These are phyloP conservation scores for Teratosphaeria destructans DNA, from an alignment of 2,329 filamentous ascomycete genomes.

Conservation along the genomic window DNA sequence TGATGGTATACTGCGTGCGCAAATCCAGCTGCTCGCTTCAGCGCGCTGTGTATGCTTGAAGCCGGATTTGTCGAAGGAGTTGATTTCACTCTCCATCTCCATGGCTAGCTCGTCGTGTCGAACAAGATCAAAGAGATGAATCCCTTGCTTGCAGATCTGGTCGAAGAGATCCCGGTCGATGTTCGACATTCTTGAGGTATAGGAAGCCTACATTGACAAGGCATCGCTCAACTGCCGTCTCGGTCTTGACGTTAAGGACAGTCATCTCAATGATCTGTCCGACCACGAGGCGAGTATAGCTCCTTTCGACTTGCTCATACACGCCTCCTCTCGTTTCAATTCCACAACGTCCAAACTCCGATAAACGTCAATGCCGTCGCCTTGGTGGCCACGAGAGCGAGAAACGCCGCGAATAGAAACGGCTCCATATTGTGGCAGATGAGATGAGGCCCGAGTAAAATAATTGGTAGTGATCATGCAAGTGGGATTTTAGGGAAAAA, in stretches of 20 bases:
- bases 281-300: neutral
- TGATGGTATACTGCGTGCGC: slow-evolving; percentile 64
- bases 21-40: slow-evolving; percentile 82
- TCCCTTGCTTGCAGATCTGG: slow-evolving; percentile 57
- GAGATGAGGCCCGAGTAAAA: neutral
- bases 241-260: slow-evolving; percentile 57
- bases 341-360: neutral
- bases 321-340: neutral
- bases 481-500: neutral
- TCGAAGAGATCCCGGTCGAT: slow-evolving; percentile 56
- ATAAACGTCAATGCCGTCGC: slow-evolving; percentile 7
- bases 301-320: neutral
- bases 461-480: neutral
- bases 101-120: slow-evolving; percentile 59
- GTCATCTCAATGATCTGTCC: slow-evolving; percentile 44
- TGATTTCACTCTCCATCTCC: slow-evolving; percentile 38
- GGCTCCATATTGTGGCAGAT: slow-evolving; percentile 8
- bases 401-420: slow-evolving; percentile 6
- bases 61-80: slow-evolving; percentile 38
- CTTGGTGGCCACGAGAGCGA: slow-evolving; percentile 12
- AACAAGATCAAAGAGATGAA: slow-evolving; percentile 67
- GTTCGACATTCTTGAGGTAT: slow-evolving; percentile 69
- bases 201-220: slow-evolving; percentile 75
- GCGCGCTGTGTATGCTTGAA: slow-evolving; percentile 64
- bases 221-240: slow-evolving; percentile 64